phyloP scores from a whole-genome alignment of 306 rosid genomes.

The Pterocarpus macrocarpus region DNA sequence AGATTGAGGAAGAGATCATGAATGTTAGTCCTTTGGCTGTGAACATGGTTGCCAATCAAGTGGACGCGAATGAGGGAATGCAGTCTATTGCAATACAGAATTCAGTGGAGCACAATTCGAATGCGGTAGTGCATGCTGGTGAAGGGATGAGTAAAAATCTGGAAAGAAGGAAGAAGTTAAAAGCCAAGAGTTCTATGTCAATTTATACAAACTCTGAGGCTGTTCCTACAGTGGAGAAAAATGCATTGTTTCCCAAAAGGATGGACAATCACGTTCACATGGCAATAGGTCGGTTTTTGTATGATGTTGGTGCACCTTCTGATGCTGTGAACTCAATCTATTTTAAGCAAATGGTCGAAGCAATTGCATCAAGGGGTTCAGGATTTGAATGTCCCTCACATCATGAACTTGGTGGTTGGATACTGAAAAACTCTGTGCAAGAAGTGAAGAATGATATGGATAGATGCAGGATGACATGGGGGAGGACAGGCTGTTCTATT shows the following conservation, averaged over 20 bases:
- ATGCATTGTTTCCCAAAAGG: slow-evolving; percentile 49
- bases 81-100: slow-evolving; percentile 54
- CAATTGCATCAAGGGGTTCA: slow-evolving; percentile 70
- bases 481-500: slow-evolving; percentile 81
- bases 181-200: slow-evolving; percentile 55
- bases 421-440: slow-evolving; percentile 79
- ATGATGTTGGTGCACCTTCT: slow-evolving; percentile 83
- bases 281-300: slow-evolving; percentile 91
- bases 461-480: slow-evolving; percentile 70
- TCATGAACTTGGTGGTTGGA: slow-evolving; percentile 86
- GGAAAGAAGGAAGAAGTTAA: slow-evolving; percentile 76
- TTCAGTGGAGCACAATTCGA: slow-evolving; percentile 52
- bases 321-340: slow-evolving; percentile 83
- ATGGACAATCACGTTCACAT: slow-evolving; percentile 59
- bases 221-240: slow-evolving; percentile 51
- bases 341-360: slow-evolving; percentile 85
- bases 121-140: slow-evolving; percentile 53
- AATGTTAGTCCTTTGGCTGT: slow-evolving; percentile 57
- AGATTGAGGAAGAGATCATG: slow-evolving; percentile 81
- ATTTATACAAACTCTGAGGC: slow-evolving; percentile 52
- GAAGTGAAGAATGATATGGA: slow-evolving; percentile 76
- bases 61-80: slow-evolving; percentile 56
- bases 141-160: slow-evolving; percentile 58
- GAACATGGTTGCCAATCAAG: slow-evolving; percentile 51
- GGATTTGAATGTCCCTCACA: slow-evolving; percentile 63